Evolutionary conservation across 2,329 filamentous ascomycete genomes (phyloP), one percentile per base, ranked within the genome.

Genomic region (Colletotrichum australisinense): DNA sequence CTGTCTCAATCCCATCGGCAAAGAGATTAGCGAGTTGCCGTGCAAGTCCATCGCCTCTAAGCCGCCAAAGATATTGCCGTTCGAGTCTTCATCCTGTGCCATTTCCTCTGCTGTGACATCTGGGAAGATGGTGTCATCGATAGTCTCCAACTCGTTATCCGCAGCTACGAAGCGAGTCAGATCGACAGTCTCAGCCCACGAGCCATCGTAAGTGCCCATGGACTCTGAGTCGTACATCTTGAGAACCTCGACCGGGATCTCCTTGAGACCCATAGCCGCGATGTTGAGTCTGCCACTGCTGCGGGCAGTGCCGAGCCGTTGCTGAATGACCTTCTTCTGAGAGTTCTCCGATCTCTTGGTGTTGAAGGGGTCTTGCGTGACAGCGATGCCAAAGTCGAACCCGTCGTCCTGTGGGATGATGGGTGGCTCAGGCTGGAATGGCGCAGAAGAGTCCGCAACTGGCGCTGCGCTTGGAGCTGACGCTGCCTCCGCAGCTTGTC

Each of bases 121-220:
- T 0, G 96, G 95, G 77, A 98, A 98, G 22, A 95, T 86, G 2
- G 86, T 84, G 22, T 97, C 94, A 2, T 91, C 89, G 42, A 98
- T 86, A 38, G 87, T 86, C 78, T 94, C 91, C 60, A 99, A 83
- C 78, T 98, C 94, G 78, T 99, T 98, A 79, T 98, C 95, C 9
- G 96, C 95, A 6, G 94, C 95, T 75, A 97, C 90, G 63, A 98
- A 91, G 74, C 93, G 91, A 1, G 92, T 93, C 58, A 98, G 84
- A 79, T 98, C 96, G 12, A 98, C 94, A 72, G 93, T 93, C 81
- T 98, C 96, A 2, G 95, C 95, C 97, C 97, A 98, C 42, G 92
- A 91, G 12, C 91, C 89, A 46, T 89, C 90, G 26, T 88, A 85
- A 14, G 86, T 87, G 49, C 92, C 90, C 68, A 91, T 88, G 1